A percentile compares a stretch with the other conserved stretches of the same genome.
Conservation (phyloP, 352 stramenopile genomes). For the Pythium brassicae region DNA sequence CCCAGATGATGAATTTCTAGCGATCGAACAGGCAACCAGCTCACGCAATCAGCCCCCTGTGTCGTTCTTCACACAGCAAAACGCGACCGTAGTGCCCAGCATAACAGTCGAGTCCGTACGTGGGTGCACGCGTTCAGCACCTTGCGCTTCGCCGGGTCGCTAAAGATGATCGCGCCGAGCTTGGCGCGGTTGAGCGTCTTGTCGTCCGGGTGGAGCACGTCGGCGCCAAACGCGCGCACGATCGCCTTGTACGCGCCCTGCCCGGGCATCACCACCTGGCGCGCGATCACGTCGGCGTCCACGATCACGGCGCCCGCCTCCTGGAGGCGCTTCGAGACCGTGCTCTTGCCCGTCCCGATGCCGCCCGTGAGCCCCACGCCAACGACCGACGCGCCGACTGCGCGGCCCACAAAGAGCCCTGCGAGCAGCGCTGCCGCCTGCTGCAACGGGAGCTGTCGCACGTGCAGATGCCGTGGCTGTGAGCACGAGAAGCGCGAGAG, state of each 20-base stretch:
- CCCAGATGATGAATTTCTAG: conserved; percentile 81
- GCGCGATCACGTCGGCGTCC: conserved; percentile 76
- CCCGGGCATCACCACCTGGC: conserved; percentile 75
- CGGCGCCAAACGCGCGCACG: conserved; percentile 59
- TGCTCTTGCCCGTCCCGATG: conserved; percentile 83
- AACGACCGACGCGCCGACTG: conserved; percentile 54
- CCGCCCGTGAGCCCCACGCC: conserved; percentile 78
- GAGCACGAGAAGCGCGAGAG: background rate
- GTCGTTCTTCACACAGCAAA: background rate
- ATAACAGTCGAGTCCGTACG: conserved; percentile 22
- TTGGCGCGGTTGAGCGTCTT: conserved; percentile 79
- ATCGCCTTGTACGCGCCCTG: conserved; percentile 72
- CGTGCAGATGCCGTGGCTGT: background rate
- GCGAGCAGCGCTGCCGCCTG: conserved; percentile 19
- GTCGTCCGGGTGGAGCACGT: conserved; percentile 71
- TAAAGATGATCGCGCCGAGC: conserved; percentile 84
- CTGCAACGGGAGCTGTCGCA: conserved; percentile 32
- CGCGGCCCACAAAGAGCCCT: conserved; percentile 31
- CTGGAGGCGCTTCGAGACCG: conserved; percentile 60
- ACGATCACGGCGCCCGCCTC: conserved; percentile 66
- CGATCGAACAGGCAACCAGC: too few relatives aligned
- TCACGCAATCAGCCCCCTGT: too few relatives aligned
- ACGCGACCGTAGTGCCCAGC: too few relatives aligned
- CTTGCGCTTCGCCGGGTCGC: conserved; percentile 60
- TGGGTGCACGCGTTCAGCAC: conserved; percentile 79